Evolutionary conservation across 78 protist species (phyloP).

Genomic region (Guillardia theta): DNA sequence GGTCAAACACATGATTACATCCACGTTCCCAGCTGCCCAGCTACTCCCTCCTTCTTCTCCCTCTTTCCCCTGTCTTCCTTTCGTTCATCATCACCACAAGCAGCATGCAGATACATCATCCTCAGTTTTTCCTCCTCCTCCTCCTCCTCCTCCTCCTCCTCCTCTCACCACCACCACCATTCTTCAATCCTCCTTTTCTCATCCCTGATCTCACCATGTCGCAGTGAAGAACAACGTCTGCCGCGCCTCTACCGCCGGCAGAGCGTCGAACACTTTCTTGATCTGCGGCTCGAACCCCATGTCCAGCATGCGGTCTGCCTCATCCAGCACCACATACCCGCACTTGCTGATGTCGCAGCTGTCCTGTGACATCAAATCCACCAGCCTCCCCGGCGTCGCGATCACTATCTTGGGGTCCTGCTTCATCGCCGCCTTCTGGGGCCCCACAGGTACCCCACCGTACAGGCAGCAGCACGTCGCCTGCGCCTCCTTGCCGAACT

Average conservation of each 20-base stretch:
- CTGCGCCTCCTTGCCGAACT: slow-evolving; percentile 9
- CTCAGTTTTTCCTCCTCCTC: no score
- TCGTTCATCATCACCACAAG: no score
- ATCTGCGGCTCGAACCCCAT: slow-evolving; percentile 96
- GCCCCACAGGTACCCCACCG: slow-evolving; percentile 65
- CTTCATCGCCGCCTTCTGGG: background rate
- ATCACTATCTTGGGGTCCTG: slow-evolving; percentile 50
- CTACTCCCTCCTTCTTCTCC: no score
- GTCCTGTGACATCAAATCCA: slow-evolving; percentile 34
- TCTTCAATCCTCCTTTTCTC: no score
- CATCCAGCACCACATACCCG: slow-evolving; percentile 89
- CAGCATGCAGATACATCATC: no score
- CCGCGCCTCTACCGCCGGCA: background rate
- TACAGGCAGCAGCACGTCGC: background rate
- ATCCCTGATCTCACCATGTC: no score
- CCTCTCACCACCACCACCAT: no score
- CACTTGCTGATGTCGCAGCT: background rate
- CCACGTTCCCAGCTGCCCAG: no score
- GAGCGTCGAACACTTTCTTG: background rate
- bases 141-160: no score
- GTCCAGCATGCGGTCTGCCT: slow-evolving; percentile 98
- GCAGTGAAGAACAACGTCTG: slow-evolving; percentile 58
- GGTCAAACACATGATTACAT: no score
- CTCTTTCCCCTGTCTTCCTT: no score
- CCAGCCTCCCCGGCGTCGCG: slow-evolving; percentile 80